Evolutionary conservation across 2,329 filamentous ascomycete genomes (phyloP).

Genomic region (Hypoxylon sp.): DNA sequence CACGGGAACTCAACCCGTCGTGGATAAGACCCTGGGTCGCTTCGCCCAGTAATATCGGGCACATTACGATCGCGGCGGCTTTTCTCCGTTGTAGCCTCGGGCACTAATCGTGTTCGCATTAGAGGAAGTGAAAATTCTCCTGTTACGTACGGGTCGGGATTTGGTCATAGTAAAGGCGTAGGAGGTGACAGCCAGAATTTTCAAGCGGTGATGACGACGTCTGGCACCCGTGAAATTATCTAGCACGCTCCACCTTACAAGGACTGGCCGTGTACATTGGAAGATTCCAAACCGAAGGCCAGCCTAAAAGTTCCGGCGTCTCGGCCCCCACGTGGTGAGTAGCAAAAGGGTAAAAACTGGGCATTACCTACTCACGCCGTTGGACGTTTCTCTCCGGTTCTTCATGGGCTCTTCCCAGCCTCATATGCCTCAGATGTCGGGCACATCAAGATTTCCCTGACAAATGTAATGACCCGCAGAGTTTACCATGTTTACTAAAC

Average conservation of each 20-base stretch:
- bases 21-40: conserved; percentile 2
- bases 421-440: conserved; percentile 12
- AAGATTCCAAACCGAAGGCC: conserved; percentile 5
- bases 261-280: conserved; percentile 23
- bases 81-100: conserved; percentile 35
- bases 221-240: conserved; percentile 45
- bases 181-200: background rate
- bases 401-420: conserved; percentile 33
- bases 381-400: conserved; percentile 15
- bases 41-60: conserved; percentile 2
- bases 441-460: conserved; percentile 40
- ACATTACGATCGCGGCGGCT: conserved; percentile 22
- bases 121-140: conserved; percentile 15
- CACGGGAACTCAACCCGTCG: conserved; percentile 18
- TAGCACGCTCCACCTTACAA: conserved; percentile 40
- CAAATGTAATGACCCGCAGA: conserved; percentile 37
- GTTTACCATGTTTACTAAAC: conserved; percentile 16
- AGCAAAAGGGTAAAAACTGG: conserved; percentile 26
- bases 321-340: conserved; percentile 42
- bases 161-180: background rate
- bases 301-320: conserved; percentile 37
- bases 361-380: conserved; percentile 33
- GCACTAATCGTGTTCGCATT: conserved; percentile 6
- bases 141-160: conserved; percentile 5
- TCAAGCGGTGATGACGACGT: conserved; percentile 32